Conservation (phyloP, 192 early-diverging fungal genomes). For the Coemansia aciculifera region DNA sequence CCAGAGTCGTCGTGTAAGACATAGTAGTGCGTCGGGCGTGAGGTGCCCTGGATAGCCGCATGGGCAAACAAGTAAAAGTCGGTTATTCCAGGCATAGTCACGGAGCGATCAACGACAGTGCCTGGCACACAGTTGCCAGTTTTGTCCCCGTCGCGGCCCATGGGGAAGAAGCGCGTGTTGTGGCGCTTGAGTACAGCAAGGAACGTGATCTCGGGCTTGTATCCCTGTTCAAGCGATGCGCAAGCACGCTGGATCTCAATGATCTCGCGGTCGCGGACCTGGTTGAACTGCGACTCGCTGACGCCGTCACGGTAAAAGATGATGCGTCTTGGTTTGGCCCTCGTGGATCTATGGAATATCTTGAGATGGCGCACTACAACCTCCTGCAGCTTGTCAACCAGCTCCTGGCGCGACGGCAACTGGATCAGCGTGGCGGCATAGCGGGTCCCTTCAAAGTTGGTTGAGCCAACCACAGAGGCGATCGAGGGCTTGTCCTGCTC, state of each 20-base stretch:
- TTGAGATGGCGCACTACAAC: conserved; percentile 66
- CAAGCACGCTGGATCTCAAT: conserved; percentile 69
- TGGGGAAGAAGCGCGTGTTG: conserved; percentile 75
- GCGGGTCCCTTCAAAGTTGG: conserved; percentile 62
- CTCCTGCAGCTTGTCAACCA: conserved; percentile 66
- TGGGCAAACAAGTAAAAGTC: conserved; percentile 92
- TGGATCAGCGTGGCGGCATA: conserved; percentile 67
- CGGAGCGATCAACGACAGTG: conserved; percentile 72
- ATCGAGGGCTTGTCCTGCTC: conserved; percentile 68
- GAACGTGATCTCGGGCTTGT: conserved; percentile 78
- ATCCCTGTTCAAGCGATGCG: conserved; percentile 61
- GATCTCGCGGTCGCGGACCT: conserved; percentile 74
- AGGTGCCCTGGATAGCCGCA: conserved; percentile 89
- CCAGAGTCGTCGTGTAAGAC: conserved; percentile 88
- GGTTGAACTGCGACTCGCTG: conserved; percentile 81
- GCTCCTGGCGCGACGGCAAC: conserved; percentile 71
- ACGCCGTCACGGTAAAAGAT: conserved; percentile 91
- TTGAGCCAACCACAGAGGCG: conserved; percentile 71
- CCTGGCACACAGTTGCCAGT: conserved; percentile 83
- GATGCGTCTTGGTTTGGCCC: conserved; percentile 68
- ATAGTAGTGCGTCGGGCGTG: conserved; percentile 88
- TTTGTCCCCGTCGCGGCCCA: conserved; percentile 63
- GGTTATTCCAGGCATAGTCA: conserved; percentile 79
- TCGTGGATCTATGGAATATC: conserved; percentile 62
- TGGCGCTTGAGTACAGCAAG: conserved; percentile 79